These are phyloP conservation scores for Nicotiana tomentosiformis DNA, from an alignment of 257 asterid genomes.

Conservation along the genomic window DNA sequence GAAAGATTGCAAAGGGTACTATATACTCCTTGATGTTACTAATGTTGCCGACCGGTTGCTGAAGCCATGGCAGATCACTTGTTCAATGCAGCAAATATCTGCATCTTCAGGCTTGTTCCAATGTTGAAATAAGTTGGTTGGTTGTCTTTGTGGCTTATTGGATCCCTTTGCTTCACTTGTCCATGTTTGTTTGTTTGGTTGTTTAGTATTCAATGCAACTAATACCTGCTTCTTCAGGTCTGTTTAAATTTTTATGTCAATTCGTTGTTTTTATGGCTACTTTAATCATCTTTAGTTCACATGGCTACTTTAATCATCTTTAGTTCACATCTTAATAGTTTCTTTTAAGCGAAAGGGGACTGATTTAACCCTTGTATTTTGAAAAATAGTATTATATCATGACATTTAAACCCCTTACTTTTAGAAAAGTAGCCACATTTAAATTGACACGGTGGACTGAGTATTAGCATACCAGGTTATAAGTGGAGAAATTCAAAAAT, in stretches of 20 bases:
- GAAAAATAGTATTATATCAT: not conserved
- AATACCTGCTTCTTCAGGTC: no score
- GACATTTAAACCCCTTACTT: not conserved
- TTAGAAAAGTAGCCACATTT: no score
- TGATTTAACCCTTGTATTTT: no score
- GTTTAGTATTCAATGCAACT: not conserved
- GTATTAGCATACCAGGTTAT: no score
- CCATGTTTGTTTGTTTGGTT: not conserved
- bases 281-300: no score
- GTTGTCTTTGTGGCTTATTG: not conserved
- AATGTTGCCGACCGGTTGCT: slow-evolving; percentile 21
- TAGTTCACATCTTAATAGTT: no score
- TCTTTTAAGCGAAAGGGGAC: not conserved
- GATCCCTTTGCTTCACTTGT: not conserved
- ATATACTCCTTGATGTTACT: not conserved
- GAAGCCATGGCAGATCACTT: slow-evolving; percentile 54
- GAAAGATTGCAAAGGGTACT: not conserved
- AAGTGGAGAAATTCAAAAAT: no score
- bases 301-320: not conserved
- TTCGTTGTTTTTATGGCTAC: not conserved
- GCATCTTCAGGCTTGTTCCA: slow-evolving; percentile 31
- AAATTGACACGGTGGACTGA: no score
- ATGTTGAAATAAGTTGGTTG: slow-evolving; percentile 12
- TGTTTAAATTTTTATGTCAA: not conserved
- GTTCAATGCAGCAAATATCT: slow-evolving; percentile 33